Evolutionary conservation across 139 green algal genomes (phyloP), one percentile per base, ranked within the genome.

Genomic region (Tetraselmis striata): DNA sequence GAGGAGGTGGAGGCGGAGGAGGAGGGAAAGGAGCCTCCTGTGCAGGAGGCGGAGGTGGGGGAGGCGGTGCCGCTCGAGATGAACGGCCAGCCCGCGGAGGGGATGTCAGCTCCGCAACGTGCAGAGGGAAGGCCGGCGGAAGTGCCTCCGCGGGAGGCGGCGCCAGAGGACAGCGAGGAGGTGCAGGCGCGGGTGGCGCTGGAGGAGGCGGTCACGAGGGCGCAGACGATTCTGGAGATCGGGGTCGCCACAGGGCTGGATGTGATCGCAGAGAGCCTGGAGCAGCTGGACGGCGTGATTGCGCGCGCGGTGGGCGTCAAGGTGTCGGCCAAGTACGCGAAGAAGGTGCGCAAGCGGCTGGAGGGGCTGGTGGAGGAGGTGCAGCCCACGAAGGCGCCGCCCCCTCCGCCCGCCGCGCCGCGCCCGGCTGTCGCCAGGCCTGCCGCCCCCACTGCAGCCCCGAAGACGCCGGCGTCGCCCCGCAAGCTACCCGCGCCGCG

Each of bases 271-370:
- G 32, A 78, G 59, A 29, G 28, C 77, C 2, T 78, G n/a, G 59
- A 88, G 27, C 78, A 59, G 25, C 79, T 93, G 75, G 88, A 93
- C 26, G 67, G 59, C 2, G 83, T 77, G 1, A 89, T 93, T 23
- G 59, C 81, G 58, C 26, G 23, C 0, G 89, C 88, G 1, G 59
- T 31, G 2, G 82, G 58, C 0, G 83, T 1, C 1, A 80, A 83
- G 1, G 89, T 93, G 32, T 83, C 76, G 23, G 88, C 85, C 26
- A 93, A 93, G 88, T 92, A 93, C 76, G 87, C 81, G 31, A 92
- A 92, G 80, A 93, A 93, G 77, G 82, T 92, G 31, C 84, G 89
- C 31, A 82, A 82, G 79, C 86, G 87, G 32, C 76, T 91, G 83
- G 85, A 90, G 28, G 27, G 30, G 31, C 31, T 83, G 59, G 78